Evolutionary conservation across 345 rosid genomes (phyloP).

Genomic region (Combretum micranthum): DNA sequence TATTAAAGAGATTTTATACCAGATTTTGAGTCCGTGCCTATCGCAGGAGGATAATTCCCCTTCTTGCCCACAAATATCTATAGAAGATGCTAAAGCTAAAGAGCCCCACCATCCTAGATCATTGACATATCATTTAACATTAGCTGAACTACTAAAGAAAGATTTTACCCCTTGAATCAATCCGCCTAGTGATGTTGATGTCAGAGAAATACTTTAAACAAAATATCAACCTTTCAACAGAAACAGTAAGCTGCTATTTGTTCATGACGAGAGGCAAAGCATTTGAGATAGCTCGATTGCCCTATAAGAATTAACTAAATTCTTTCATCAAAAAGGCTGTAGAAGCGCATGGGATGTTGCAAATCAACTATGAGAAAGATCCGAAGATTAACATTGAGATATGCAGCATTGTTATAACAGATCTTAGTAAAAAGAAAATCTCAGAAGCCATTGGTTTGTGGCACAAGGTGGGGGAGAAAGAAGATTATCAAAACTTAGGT

Average conservation of each 20-base stretch:
- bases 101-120: conserved; percentile 56
- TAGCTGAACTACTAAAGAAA: conserved; percentile 46
- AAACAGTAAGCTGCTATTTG: conserved; percentile 46
- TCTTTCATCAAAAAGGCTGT: conserved; percentile 38
- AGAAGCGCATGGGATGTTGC: conserved; percentile 47
- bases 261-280: conserved; percentile 38
- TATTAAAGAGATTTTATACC: conserved; percentile 56
- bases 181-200: conserved; percentile 45
- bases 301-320: conserved; percentile 43
- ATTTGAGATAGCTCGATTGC: conserved; percentile 33
- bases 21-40: conserved; percentile 54
- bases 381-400: conserved; percentile 28
- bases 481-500: conserved; percentile 42
- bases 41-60: conserved; percentile 42
- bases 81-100: conserved; percentile 67
- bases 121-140: conserved; percentile 49
- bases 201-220: conserved; percentile 50
- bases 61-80: conserved; percentile 51
- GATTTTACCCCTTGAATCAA: conserved; percentile 41
- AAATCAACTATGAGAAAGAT: conserved; percentile 53
- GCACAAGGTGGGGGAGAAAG: conserved; percentile 57
- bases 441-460: conserved; percentile 64
- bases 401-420: conserved; percentile 43
- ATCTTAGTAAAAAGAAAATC: conserved; percentile 48
- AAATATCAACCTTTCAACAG: conserved; percentile 48